Evolutionary conservation across 2,329 filamentous ascomycete genomes (phyloP).

Genomic region (Xylariaceae sp.): DNA sequence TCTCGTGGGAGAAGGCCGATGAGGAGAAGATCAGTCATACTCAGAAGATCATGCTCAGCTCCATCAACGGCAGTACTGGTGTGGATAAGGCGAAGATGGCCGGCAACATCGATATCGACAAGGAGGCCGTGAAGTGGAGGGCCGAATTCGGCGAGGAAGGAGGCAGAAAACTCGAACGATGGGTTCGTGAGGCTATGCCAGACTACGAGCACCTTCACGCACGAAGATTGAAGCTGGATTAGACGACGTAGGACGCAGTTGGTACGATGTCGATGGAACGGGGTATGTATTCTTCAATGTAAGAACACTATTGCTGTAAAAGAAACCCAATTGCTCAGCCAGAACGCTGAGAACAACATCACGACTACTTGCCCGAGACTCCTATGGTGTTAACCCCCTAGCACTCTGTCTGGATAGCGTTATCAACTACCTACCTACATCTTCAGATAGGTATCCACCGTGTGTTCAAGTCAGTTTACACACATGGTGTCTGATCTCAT

Average conservation of each 20-base stretch:
- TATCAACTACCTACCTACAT: too few relatives aligned
- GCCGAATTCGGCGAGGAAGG: conserved; percentile 18
- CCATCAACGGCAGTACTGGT: conserved; percentile 14
- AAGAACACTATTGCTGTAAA: too few relatives aligned
- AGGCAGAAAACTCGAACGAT: conserved; percentile 16
- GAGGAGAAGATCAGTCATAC: neutral
- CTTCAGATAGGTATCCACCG: too few relatives aligned
- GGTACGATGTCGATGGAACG: too few relatives aligned
- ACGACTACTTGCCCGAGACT: too few relatives aligned
- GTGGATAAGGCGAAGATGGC: conserved; percentile 17
- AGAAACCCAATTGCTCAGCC: too few relatives aligned
- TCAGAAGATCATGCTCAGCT: conserved; percentile 12
- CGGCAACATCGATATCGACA: conserved; percentile 12
- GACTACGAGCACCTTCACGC: conserved; percentile 18
- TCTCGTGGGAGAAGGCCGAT: conserved; percentile 17
- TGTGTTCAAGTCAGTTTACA: too few relatives aligned
- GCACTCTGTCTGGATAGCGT: too few relatives aligned
- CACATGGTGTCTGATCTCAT: too few relatives aligned
- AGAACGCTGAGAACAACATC: too few relatives aligned
- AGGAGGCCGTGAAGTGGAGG: conserved; percentile 19
- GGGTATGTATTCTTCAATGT: too few relatives aligned
- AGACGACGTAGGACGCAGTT: neutral
- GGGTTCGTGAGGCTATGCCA: conserved; percentile 19
- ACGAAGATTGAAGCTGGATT: conserved; percentile 5
- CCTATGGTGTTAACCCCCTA: too few relatives aligned